Evolutionary conservation across 192 early-diverging fungal species (phyloP), one percentile per base, ranked within the genome.

Genomic region (Rhizophagus sp.): DNA sequence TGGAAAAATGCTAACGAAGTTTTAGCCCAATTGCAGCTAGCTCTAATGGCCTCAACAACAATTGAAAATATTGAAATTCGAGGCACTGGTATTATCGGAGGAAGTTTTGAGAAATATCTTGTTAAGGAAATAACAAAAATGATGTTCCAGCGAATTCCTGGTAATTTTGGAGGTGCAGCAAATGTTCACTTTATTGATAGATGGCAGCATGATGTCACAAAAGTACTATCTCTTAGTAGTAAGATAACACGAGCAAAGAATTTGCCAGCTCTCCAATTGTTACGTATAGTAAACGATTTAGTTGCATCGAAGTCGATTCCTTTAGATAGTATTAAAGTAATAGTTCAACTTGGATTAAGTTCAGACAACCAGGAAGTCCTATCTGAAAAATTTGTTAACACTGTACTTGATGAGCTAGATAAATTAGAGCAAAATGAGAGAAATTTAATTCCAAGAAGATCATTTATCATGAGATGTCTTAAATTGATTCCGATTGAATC

Each of bases 1-100:
- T 81, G 80, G 80, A 66, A 12, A 27, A 34, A 81, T 50, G n/a
- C 27, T 12, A 52, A 52, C 33, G n/a, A 30, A 33, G 49, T 81
- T 10, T 36, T 76, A 34, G 73, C 80, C 12, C 19, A 81, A 41
- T 52, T 76, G 6, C 73, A 81, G 2, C 36, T 81, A 65, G 74
- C 65, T 44, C 9, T 4, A 41, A 47, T 64, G 17, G 65, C 50
- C 0, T 63, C 73, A 34, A n/a, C 11, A 19, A 74, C 49, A 7
- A 39, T n/a, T 19, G 4, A 69, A 69, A 64, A 25, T 52, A 3
- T 52, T 19, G 13, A 52, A 52, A 17, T 17, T 13, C 50, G 4
- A 19, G 50, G 13, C 4, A 52, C 2, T 52, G 4, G 2, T 52
- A 52, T 4, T 13, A 4, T 17, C 4, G 50, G 7, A 52, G 15